Evolutionary conservation across 2,329 filamentous ascomycete genomes (phyloP), one percentile per base, ranked within the genome.

Genomic region (Ophidiomyces ophidiicola): DNA sequence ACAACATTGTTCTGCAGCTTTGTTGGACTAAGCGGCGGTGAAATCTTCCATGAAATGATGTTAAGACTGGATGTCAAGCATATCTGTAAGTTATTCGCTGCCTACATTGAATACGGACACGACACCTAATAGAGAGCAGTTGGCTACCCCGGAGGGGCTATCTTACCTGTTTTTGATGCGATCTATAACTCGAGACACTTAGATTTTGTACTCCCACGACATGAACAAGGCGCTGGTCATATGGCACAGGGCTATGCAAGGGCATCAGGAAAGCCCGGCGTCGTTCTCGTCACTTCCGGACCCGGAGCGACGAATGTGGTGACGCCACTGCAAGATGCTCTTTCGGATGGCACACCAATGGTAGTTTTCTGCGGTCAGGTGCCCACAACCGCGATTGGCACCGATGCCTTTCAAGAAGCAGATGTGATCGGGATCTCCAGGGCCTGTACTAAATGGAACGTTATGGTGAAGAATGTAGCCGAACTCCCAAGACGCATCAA

Each of bases 11-110:
- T 14, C 12, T 37, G 40, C 49, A 84, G 80, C 44, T 93, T 96
- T 62, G 85, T 96, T 56, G 88, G 88, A 47, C 88, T 87, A 72
- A 93, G 78, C 35, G 88, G 90, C 57, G 90, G 90, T 57, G 80
- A 94, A 63, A 94, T 96, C 53, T 94, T 96, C 64, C 87, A 96
- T 63, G 88, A 96, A 67, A 96, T 96, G 88, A 94, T 98, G 87
- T 72, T 93, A 46, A 74, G 88, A 56, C 82, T 88, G 53, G 75
- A 71, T 52, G 88, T 98, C 41, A 90, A 94, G 68, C 85, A 94
- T 61, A 75, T 96, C 56, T 96, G 85, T 93, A 71, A 58, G 84
- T 79, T 46, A 51, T 41, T 39, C 32, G 21, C 38, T 12, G 19
- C 7, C 15, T 10, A 5, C 11, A 2, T 5, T 28, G 24, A 31